A percentile compares a stretch with the other conserved stretches of the same genome.
Conservation (phyloP, 148 eudicot genomes). For the Arctostaphylos glauca region DNA sequence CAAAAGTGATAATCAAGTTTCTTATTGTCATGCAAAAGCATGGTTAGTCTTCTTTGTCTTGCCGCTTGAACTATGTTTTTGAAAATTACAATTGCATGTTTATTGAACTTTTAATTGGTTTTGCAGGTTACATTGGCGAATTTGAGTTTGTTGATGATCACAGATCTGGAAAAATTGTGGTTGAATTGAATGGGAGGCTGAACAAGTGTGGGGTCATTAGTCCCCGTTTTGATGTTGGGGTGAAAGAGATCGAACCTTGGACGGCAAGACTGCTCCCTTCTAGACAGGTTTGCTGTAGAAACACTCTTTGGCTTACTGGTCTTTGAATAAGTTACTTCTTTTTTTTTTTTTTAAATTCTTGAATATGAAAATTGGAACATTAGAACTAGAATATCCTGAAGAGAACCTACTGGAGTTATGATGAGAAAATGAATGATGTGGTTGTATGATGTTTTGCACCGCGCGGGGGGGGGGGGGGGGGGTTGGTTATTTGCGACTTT, state of each 20-base stretch:
- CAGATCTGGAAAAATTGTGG: constrained; percentile 42
- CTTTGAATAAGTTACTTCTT: background rate
- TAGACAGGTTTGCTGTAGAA: constrained; percentile 26
- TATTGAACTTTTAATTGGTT: background rate
- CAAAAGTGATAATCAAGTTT: constrained; percentile 45
- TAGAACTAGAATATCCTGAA: background rate
- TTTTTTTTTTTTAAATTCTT: background rate
- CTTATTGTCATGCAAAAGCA: constrained; percentile 46
- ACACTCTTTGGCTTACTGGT: background rate
- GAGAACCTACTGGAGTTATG: too few species aligned
- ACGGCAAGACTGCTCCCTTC: constrained; percentile 46
- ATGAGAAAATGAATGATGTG: too few species aligned
- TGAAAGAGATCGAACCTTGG: constrained; percentile 45
- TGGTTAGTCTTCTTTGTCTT: constrained; percentile 19
- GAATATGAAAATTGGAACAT: background rate
- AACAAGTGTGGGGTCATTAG: constrained; percentile 47
- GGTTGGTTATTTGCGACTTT: too few species aligned
- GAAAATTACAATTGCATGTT: background rate
- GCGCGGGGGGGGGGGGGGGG: too few species aligned
- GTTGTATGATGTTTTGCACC: too few species aligned
- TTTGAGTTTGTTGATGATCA: constrained; percentile 50
- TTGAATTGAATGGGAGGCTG: constrained; percentile 43
- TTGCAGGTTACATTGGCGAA: constrained; percentile 42
- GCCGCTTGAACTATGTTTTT: background rate
- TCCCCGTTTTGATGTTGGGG: constrained; percentile 45